Evolutionary conservation across 2,329 filamentous ascomycete genomes (phyloP), one percentile per base, ranked within the genome.

Genomic region (Trichophyton mentagrophytes): DNA sequence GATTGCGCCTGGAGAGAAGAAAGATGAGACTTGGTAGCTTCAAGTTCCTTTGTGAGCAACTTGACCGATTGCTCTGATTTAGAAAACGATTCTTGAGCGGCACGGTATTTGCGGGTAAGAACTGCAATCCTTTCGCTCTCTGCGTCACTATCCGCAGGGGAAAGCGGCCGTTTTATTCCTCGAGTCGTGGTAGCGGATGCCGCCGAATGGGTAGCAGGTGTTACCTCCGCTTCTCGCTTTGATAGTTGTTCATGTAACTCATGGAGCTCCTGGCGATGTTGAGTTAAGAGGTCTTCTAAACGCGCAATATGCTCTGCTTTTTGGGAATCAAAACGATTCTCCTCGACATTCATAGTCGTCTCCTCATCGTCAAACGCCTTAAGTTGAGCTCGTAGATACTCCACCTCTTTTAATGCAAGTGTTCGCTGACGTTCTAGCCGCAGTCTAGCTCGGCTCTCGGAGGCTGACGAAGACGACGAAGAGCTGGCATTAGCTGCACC

Each of bases 311-410:
- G 86, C 64, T 86, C 80, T 0, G 81, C 77, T 64, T 90, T 92
- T 20, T 84, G 80, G 65, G 87, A 82, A 68, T 99, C 89, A 60
- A 88, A 86, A 49, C 72, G 73, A 38, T 83, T 85, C 38, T 90
- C 88, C 3, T 67, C 84, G 60, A 68, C 68, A 53, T 92, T 85
- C 76, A 96, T 88, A 0, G 91, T 91, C 59, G 85, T 83, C 68
- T 97, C 91, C 72, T 99, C 93, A 0, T 84, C 82, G 68, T 97
- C 89, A 63, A 95, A 87, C 0, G 88, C 87, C 74, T 91, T 91
- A 60, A 97, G 80, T 72, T 99, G 93, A 0, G 90, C 92, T 22
- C 93, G 88, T 5, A 99, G 81, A 70, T 95, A 96, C 66, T 96
- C 91, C 0, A 93, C 89, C 71, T 99, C 95, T 70, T 96, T 96